phyloP scores from a whole-genome alignment of 2,329 filamentous ascomycete genomes.

The Nemania serpens region DNA sequence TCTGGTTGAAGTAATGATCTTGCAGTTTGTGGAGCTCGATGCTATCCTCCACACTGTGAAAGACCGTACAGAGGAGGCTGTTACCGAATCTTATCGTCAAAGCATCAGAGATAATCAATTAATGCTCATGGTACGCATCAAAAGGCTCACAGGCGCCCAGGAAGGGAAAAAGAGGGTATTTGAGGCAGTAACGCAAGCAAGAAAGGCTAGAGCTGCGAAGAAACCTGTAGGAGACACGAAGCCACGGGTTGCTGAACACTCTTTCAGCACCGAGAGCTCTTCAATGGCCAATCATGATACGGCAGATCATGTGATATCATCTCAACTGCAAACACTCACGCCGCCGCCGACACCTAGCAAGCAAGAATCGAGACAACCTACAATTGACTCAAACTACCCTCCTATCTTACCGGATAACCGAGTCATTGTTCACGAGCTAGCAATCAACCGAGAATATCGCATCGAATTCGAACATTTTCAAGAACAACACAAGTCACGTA shows the following conservation, averaged over 20 bases:
- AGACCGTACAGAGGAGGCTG: constrained; percentile 73
- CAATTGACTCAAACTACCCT: constrained; percentile 49
- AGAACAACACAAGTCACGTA: constrained; percentile 57
- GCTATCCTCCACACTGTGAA: constrained; percentile 84
- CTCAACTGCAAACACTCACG: constrained; percentile 56
- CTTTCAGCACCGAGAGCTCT: constrained; percentile 41
- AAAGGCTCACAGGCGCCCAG: constrained; percentile 73
- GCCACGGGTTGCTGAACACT: constrained; percentile 65
- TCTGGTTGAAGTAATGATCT: constrained; percentile 81
- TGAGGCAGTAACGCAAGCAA: constrained; percentile 73
- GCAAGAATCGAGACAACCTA: constrained; percentile 45
- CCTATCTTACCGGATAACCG: constrained; percentile 73
- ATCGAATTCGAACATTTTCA: constrained; percentile 66
- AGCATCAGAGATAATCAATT: constrained; percentile 83
- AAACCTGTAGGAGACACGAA: constrained; percentile 71
- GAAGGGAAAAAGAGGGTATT: constrained; percentile 74
- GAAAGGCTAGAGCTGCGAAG: constrained; percentile 66
- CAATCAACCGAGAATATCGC: constrained; percentile 78
- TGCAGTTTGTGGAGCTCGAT: constrained; percentile 83
- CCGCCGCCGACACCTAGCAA: constrained; percentile 57
- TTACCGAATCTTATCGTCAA: constrained; percentile 75
- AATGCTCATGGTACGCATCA: constrained; percentile 78
- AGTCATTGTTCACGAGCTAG: constrained; percentile 76
- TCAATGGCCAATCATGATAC: constrained; percentile 48
- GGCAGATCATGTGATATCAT: constrained; percentile 45